A percentile compares a stretch with the other conserved stretches of the same genome.
Evolutionary conservation across 2,329 filamentous ascomycete genomes (phyloP).

Genomic region (Aureobasidium uvarum): DNA sequence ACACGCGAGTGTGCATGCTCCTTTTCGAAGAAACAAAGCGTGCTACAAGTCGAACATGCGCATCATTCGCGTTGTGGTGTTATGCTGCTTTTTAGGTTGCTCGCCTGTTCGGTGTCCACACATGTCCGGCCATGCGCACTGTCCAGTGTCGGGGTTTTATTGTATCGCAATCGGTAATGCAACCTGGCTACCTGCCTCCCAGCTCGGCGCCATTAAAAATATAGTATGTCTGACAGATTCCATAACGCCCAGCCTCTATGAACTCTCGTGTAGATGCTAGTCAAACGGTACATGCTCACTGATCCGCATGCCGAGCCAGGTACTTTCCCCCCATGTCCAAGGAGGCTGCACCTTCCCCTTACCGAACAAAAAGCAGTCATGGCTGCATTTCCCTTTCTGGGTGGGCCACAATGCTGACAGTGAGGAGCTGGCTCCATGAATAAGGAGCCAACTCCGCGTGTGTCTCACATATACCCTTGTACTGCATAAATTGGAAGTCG

Average conservation of each 20-base stretch:
- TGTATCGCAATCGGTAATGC: neutral
- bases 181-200: neutral
- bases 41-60: neutral
- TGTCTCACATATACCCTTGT: neutral
- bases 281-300: neutral
- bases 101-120: neutral
- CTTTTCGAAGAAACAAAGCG: neutral
- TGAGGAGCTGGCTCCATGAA: neutral
- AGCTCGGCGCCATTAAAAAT: neutral
- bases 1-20: neutral
- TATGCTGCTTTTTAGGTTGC: neutral
- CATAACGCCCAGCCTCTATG: neutral
- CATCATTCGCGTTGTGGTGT: neutral
- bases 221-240: neutral
- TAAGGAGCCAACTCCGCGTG: neutral
- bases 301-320: neutral
- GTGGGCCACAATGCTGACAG: neutral
- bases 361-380: too few species aligned
- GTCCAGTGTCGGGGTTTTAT: neutral
- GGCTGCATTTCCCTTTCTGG: neutral
- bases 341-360: neutral
- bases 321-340: neutral
- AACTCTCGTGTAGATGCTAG: neutral
- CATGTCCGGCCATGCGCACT: conserved; percentile 12
- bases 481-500: neutral